Percentiles rank a stretch among this genome's conserved stretches.
Evolutionary conservation across 257 asterid species (phyloP).

Genomic region (Penstemon eatonii): DNA sequence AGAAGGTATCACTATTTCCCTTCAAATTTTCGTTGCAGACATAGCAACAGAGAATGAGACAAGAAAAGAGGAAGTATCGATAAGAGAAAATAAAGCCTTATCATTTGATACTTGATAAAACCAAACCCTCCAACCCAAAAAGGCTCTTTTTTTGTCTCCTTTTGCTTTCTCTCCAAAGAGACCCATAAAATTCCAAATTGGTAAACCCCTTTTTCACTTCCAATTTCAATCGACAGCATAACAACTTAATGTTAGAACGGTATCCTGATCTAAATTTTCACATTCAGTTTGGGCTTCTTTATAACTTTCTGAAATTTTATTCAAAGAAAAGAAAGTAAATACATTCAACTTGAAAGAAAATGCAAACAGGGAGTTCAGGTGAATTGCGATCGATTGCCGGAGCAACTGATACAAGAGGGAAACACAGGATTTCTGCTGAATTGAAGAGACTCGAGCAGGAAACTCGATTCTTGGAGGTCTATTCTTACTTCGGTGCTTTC

Average conservation of each 20-base stretch:
- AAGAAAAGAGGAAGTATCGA: constrained; percentile 20
- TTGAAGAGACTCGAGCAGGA: constrained; percentile 96
- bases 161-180: constrained; percentile 25
- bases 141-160: constrained; percentile 16
- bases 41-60: constrained; percentile 24
- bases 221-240: constrained; percentile 12
- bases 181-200: constrained; percentile 38
- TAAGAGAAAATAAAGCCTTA: constrained; percentile 27
- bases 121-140: constrained; percentile 14
- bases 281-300: constrained; percentile 8
- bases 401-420: constrained; percentile 75
- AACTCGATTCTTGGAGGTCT: constrained; percentile 85
- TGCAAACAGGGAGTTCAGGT: constrained; percentile 72
- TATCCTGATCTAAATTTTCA: neutral
- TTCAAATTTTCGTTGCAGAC: neutral
- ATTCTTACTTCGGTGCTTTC: constrained; percentile 11
- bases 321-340: neutral
- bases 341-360: constrained; percentile 27
- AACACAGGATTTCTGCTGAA: constrained; percentile 87
- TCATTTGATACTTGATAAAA: constrained; percentile 37
- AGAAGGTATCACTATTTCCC: too few relatives aligned
- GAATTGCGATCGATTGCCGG: constrained; percentile 55
- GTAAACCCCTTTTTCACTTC: constrained; percentile 23
- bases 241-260: neutral
- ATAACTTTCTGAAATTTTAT: neutral